Percentiles rank a stretch among this genome's conserved stretches.
Conservation (phyloP, 2,329 filamentous ascomycete species). For the Stromatinia cepivora region DNA sequence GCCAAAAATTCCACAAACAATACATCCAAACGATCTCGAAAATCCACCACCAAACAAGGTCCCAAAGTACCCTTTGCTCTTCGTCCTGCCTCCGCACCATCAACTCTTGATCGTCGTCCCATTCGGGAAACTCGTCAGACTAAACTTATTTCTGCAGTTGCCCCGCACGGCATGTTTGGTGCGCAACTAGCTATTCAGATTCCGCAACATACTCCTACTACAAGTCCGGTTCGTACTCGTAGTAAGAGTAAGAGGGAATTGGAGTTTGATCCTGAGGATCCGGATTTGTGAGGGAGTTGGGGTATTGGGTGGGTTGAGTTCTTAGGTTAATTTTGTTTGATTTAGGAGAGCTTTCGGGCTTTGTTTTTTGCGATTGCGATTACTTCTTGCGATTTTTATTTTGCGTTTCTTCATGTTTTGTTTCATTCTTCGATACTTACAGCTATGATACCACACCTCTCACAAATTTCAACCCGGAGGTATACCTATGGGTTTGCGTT, state of each 20-base stretch:
- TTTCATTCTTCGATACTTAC: background rate
- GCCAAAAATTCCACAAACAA: background rate
- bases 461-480: background rate
- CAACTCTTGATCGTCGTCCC: background rate
- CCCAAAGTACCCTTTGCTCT: background rate
- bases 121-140: background rate
- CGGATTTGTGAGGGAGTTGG: background rate
- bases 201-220: background rate
- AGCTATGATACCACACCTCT: background rate
- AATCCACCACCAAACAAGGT: background rate
- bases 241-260: background rate
- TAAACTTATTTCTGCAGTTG: background rate
- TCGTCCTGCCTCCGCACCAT: background rate
- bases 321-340: rapidly evolving
- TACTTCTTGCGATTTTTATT: background rate
- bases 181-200: background rate
- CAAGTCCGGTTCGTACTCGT: background rate
- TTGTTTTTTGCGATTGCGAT: background rate
- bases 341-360: background rate
- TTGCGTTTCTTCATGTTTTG: background rate
- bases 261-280: background rate
- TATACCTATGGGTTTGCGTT: background rate
- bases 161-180: background rate
- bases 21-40: background rate
- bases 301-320: background rate